Percentiles rank a stretch among this genome's conserved stretches.
phyloP scores from a whole-genome alignment of 345 rosid genomes.

The Sonneratia caseolaris region DNA sequence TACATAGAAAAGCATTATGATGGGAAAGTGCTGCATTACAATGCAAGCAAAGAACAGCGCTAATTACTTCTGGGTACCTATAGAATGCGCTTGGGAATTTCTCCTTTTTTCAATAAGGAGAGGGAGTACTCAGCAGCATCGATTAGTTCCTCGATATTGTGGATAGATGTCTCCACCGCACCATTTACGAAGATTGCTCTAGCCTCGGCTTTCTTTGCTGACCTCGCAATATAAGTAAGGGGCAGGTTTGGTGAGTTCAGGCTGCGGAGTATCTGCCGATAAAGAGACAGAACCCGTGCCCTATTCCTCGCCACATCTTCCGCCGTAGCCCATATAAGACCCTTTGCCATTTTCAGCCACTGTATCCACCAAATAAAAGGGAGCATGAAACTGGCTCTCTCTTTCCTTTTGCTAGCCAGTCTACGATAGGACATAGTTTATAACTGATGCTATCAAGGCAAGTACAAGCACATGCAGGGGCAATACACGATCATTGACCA shows the following conservation, averaged over 20 bases:
- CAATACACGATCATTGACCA: too few species aligned
- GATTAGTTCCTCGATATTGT: conserved; percentile 35
- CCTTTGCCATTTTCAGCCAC: conserved; percentile 14
- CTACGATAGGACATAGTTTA: too few species aligned
- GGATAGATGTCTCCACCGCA: conserved; percentile 35
- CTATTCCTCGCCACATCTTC: conserved; percentile 33
- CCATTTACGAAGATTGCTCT: conserved; percentile 34
- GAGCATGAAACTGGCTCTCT: too few species aligned
- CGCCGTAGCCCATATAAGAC: conserved; percentile 36
- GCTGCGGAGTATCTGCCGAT: conserved; percentile 37
- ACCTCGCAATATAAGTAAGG: conserved; percentile 33
- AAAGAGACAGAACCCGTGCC: conserved; percentile 27
- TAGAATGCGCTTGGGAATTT: conserved; percentile 31
- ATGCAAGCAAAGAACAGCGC: neutral
- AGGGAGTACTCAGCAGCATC: conserved; percentile 37
- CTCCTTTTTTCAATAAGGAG: conserved; percentile 26
- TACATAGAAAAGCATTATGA: neutral
- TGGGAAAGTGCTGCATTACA: neutral
- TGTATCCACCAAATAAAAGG: neutral
- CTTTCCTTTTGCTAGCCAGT: too few species aligned
- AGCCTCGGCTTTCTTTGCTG: conserved; percentile 42
- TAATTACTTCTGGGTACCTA: conserved; percentile 4
- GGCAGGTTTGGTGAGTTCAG: conserved; percentile 36
- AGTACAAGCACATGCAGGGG: too few species aligned
- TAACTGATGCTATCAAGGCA: too few species aligned